Percentiles rank a stretch among this genome's conserved stretches.
These are phyloP conservation scores for Lactarius trivialis DNA, from an alignment of 768 basidiomycete species.

Conservation along the genomic window DNA sequence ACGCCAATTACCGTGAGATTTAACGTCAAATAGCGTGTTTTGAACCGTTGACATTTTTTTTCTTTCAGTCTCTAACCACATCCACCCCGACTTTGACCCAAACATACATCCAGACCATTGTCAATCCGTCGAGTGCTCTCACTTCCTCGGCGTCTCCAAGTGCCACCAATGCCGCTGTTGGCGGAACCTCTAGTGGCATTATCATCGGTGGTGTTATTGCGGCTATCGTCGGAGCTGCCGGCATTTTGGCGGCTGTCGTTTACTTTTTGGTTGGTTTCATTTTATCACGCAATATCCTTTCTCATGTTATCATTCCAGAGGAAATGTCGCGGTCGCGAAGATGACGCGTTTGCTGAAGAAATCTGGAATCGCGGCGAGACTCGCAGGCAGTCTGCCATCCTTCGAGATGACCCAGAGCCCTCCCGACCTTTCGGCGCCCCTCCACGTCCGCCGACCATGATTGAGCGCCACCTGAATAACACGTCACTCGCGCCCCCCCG, in stretches of 20 bases:
- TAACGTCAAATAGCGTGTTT: background rate
- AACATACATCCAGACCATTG: slow-evolving; percentile 7
- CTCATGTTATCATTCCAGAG: slow-evolving; percentile 13
- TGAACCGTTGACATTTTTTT: background rate
- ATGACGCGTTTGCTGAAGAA: slow-evolving; percentile 30
- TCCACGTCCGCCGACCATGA: slow-evolving; percentile 60
- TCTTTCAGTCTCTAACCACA: background rate
- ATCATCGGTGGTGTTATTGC: slow-evolving; percentile 34
- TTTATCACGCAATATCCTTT: background rate
- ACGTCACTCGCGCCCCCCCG: slow-evolving; percentile 15
- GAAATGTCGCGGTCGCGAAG: slow-evolving; percentile 27
- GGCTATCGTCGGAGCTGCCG: slow-evolving; percentile 30
- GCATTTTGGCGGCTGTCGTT: slow-evolving; percentile 29
- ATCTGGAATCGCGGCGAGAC: slow-evolving; percentile 52
- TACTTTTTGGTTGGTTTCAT: slow-evolving; percentile 33
- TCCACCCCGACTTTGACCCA: background rate
- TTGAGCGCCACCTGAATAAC: slow-evolving; percentile 42
- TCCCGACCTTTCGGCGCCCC: slow-evolving; percentile 35
- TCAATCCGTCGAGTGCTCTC: background rate
- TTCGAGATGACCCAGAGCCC: slow-evolving; percentile 34
- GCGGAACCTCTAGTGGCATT: slow-evolving; percentile 23
- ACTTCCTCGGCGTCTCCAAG: slow-evolving; percentile 9
- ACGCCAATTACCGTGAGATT: background rate
- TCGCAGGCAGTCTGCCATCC: slow-evolving; percentile 55
- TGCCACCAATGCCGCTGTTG: slow-evolving; percentile 3